These are phyloP conservation scores for Nicotiana paniculata DNA, from an alignment of 257 asterid species.

Conservation along the genomic window DNA sequence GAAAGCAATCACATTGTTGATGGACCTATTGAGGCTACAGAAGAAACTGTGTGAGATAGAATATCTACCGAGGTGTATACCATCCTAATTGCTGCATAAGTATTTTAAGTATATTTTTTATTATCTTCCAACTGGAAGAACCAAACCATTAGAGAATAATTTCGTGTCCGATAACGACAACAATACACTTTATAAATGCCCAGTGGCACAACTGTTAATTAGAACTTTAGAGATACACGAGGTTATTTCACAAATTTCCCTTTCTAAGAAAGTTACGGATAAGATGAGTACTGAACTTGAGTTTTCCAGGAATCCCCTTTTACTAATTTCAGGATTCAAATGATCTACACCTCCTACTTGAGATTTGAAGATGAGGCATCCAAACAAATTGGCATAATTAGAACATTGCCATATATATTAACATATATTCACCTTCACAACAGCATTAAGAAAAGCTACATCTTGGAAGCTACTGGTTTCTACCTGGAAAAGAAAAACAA, in stretches of 20 bases:
- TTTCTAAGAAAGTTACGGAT: background rate
- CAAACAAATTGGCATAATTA: background rate
- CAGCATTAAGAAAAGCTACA: slow-evolving; percentile 75
- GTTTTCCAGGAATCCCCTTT: background rate
- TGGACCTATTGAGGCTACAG: background rate
- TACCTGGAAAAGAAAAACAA: slow-evolving; percentile 36
- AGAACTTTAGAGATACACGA: background rate
- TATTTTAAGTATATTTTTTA: background rate
- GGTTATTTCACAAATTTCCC: background rate
- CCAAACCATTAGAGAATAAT: background rate
- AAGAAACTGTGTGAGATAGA: background rate
- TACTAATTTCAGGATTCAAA: background rate
- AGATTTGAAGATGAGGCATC: background rate
- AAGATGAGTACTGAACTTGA: background rate
- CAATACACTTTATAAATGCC: background rate
- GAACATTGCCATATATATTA: background rate
- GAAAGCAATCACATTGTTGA: background rate
- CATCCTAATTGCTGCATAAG: background rate
- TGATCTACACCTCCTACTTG: slow-evolving; percentile 1
- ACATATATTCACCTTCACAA: slow-evolving; percentile 61
- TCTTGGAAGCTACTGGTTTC: slow-evolving; percentile 63
- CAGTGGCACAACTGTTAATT: background rate
- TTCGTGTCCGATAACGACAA: background rate
- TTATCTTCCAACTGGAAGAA: background rate
- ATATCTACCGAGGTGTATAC: background rate